These are phyloP conservation scores for Capillidium rhysosporum DNA, from an alignment of 371 early-diverging fungal genomes.

Conservation along the genomic window DNA sequence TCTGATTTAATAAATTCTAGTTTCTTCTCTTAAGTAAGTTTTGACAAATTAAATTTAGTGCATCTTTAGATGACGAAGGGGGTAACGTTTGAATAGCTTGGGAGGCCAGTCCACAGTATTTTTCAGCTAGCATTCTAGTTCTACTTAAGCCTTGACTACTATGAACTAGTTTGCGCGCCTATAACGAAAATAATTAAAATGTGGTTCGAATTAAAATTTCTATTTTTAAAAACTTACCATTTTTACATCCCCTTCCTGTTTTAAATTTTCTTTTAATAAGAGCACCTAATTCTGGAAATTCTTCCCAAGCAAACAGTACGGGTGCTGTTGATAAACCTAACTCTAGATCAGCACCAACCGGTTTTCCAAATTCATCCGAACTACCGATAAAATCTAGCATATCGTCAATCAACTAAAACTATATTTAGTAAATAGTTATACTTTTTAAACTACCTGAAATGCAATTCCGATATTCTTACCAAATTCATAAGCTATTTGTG, in stretches of 20 bases:
- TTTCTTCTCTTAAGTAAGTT: constrained; percentile 22
- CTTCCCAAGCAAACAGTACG: constrained; percentile 77
- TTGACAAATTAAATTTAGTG: constrained; percentile 36
- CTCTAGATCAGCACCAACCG: constrained; percentile 67
- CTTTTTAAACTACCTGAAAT: constrained; percentile 46
- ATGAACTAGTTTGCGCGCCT: constrained; percentile 46
- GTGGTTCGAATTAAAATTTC: background rate
- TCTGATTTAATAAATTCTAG: too few relatives aligned
- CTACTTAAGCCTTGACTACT: constrained; percentile 42
- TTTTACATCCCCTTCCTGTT: constrained; percentile 34
- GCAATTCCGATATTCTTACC: constrained; percentile 81
- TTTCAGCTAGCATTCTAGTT: constrained; percentile 31
- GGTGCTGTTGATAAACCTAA: constrained; percentile 86
- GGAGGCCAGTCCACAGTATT: constrained; percentile 33
- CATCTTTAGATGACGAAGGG: constrained; percentile 39
- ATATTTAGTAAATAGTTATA: background rate
- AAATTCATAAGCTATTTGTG: constrained; percentile 56
- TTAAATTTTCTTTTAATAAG: constrained; percentile 74
- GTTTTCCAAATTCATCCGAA: constrained; percentile 69
- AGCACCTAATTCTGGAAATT: constrained; percentile 62
- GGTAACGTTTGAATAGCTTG: constrained; percentile 34
- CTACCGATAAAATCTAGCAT: constrained; percentile 73
- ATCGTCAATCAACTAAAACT: constrained; percentile 63
- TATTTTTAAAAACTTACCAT: constrained; percentile 17
- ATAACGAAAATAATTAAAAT: background rate